phyloP scores from a whole-genome alignment of 768 basidiomycete species.

The Lentinula lateritia region DNA sequence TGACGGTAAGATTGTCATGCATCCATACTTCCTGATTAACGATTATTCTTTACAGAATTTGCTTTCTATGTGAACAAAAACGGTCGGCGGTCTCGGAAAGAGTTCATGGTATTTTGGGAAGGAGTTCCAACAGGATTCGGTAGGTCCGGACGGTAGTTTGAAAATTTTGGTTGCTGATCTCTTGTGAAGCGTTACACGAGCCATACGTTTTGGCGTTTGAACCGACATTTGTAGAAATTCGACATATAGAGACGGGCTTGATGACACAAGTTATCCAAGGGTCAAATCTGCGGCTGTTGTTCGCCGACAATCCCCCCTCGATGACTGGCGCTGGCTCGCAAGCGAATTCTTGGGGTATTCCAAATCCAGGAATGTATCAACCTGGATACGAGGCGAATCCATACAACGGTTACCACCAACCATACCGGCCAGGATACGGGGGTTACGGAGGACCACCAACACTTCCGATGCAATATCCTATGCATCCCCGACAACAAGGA shows the following conservation, averaged over 20 bases:
- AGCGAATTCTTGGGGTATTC: constrained; percentile 24
- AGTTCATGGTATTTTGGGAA: constrained; percentile 98
- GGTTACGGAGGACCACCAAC: constrained; percentile 25
- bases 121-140: constrained; percentile 92
- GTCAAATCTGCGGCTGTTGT: constrained; percentile 82
- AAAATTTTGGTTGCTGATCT: not conserved
- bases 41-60: constrained; percentile 58
- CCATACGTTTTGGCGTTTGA: constrained; percentile 97
- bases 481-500: constrained; percentile 38
- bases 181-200: constrained; percentile 78
- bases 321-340: constrained; percentile 42
- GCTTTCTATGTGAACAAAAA: constrained; percentile 99
- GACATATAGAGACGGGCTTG: constrained; percentile 88
- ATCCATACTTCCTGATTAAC: not conserved
- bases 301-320: constrained; percentile 90
- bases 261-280: constrained; percentile 95
- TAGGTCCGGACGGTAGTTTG: constrained; percentile 33
- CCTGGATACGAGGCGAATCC: constrained; percentile 15
- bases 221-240: constrained; percentile 92
- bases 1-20: constrained; percentile 60
- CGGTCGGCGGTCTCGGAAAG: constrained; percentile 82
- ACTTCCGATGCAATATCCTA: constrained; percentile 30
- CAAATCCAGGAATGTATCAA: constrained; percentile 13
- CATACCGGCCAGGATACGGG: constrained; percentile 18
- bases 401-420: constrained; percentile 2